Evolutionary conservation across 139 green algal genomes (phyloP), one percentile per base, ranked within the genome.

Genomic region (Chlorella ohadii): DNA sequence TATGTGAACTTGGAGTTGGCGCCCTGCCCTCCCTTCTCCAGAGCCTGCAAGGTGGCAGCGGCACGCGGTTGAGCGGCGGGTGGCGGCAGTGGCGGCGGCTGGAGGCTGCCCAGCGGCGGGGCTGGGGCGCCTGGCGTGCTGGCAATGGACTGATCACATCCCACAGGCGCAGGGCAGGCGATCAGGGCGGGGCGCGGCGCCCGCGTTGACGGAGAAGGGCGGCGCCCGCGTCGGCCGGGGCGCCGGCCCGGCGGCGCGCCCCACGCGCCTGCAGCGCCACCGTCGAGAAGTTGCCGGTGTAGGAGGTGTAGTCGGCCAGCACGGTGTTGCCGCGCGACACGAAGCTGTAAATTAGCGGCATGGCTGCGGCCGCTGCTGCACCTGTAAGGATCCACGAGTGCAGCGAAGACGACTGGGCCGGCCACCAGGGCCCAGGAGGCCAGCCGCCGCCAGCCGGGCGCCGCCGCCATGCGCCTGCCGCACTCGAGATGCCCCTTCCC

Each of bases 261-360:
- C 25, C 19, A 31, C 67, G 47, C 23, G 47, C 87, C 84, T 99
- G 93, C 17, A 98, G 90, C 0, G 95, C 95, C 38, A 99, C 92
- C 2, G 93, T 95, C 70, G 88, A 93, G 87, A 99, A 99, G 82
- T 99, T 99, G 44, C 97, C 97, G 0, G 86, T 92, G 88, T 94
- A 98, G 0, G 91, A 89, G 7, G 95, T 97, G 90, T 98, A 97
- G 59, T 99, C 97, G 0, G 94, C 94, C 12, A 99, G 89, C 23
- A 99, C 93, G 0, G 86, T 94, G 17, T 87, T 90, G 0, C 87
- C 92, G 0, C 94, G 87, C 0, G 92, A 88, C 1, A 98, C 94
- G 77, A 98, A 97, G 12, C 88, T 88, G 86, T 97, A 98, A 47
- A 98, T 94, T 1, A 97, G 84, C 23, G 92, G 92, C 94, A 97